Percentiles rank a stretch among this genome's conserved stretches.
phyloP scores from a whole-genome alignment of 805 yeast species.

The Wickerhamomyces pijperi region DNA sequence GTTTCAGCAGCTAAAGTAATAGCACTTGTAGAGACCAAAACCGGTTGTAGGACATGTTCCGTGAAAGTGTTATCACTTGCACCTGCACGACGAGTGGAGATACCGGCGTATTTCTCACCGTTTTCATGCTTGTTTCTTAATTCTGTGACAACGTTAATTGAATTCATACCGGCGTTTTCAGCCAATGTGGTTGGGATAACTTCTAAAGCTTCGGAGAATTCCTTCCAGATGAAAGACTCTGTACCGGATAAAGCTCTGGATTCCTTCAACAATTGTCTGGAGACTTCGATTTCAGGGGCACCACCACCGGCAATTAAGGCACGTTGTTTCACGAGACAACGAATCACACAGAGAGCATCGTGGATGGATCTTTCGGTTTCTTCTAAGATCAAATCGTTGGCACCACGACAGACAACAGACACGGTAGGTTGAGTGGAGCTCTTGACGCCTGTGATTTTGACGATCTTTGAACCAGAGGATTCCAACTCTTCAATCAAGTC shows the following conservation, averaged over 20 bases:
- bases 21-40: slow-evolving; percentile 88
- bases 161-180: slow-evolving; percentile 94
- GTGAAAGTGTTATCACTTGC: slow-evolving; percentile 73
- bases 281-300: slow-evolving; percentile 96
- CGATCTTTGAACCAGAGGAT: slow-evolving; percentile 48
- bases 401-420: slow-evolving; percentile 90
- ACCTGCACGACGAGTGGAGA: slow-evolving; percentile 87
- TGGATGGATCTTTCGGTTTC: slow-evolving; percentile 96
- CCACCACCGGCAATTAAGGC: slow-evolving; percentile 99
- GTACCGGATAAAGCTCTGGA: slow-evolving; percentile 90
- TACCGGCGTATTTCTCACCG: slow-evolving; percentile 92
- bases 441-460: slow-evolving; percentile 76
- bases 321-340: slow-evolving; percentile 73
- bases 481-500: slow-evolving; percentile 76
- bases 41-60: slow-evolving; percentile 95
- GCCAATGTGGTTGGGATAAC: slow-evolving; percentile 92
- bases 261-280: slow-evolving; percentile 84
- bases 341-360: slow-evolving; percentile 91
- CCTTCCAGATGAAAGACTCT: slow-evolving; percentile 42
- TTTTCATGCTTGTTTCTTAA: slow-evolving; percentile 82
- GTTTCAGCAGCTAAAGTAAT: slow-evolving; percentile 92
- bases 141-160: slow-evolving; percentile 84
- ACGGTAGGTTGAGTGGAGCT: slow-evolving; percentile 71
- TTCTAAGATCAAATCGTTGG: slow-evolving; percentile 80
- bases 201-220: slow-evolving; percentile 82